A percentile compares a stretch with the other conserved stretches of the same genome.
These are phyloP conservation scores for Cyberlindnera maritima DNA, from an alignment of 805 yeast species.

Conservation along the genomic window DNA sequence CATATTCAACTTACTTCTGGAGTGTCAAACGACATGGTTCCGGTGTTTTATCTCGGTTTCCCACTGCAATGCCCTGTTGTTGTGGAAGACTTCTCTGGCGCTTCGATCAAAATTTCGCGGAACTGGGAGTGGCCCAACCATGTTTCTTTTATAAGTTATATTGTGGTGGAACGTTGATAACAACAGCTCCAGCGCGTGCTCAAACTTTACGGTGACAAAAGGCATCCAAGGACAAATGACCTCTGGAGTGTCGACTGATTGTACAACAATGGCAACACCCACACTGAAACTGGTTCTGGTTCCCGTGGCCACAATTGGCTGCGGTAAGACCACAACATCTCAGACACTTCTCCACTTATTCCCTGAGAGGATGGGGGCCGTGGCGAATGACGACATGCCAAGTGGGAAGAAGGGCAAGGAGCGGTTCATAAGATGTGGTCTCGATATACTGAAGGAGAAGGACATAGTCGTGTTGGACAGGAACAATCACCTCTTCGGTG, in stretches of 20 bases:
- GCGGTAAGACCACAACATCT: conserved; percentile 88
- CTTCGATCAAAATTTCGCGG: conserved; percentile 4
- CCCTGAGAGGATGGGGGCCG: conserved; percentile 59
- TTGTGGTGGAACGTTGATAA: too few species aligned
- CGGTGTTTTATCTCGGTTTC: too few species aligned
- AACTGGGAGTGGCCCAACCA: neutral
- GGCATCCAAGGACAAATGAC: too few species aligned
- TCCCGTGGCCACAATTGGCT: conserved; percentile 88
- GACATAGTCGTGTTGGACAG: conserved; percentile 71
- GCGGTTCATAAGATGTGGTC: conserved; percentile 43
- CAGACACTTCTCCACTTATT: conserved; percentile 53
- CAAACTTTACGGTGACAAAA: too few species aligned
- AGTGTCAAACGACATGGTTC: conserved; percentile 3
- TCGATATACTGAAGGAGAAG: conserved; percentile 36
- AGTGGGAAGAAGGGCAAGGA: conserved; percentile 41
- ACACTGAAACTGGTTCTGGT: conserved; percentile 55
- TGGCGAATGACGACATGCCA: conserved; percentile 76
- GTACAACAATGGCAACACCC: neutral
- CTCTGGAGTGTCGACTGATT: too few species aligned
- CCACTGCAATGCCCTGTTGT: too few species aligned
- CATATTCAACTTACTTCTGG: neutral
- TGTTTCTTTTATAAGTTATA: too few species aligned
- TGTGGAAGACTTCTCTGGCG: neutral
- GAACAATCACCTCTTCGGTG: conserved; percentile 74
- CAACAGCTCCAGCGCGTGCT: too few species aligned